phyloP scores from a whole-genome alignment of 2,329 filamentous ascomycete genomes.

The Talaromyces amestolkiae region DNA sequence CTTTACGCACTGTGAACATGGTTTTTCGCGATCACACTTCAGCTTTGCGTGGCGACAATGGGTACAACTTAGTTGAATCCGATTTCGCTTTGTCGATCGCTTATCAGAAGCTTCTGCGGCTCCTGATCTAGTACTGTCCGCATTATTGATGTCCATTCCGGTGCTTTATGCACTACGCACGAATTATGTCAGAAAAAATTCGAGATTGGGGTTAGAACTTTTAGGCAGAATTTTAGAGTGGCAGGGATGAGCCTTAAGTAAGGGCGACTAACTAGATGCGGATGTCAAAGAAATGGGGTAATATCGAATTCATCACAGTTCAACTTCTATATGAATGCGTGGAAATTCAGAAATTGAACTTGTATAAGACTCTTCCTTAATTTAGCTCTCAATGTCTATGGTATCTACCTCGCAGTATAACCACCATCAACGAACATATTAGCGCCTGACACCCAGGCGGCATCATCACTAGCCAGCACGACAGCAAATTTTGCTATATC shows the following conservation, averaged over 20 bases:
- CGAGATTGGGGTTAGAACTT: not conserved
- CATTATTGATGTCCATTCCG: not conserved
- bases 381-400: not conserved
- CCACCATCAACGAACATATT: slow-evolving; percentile 43
- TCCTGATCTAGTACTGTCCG: not conserved
- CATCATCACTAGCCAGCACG: slow-evolving; percentile 49
- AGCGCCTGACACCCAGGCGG: slow-evolving; percentile 45
- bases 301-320: too few relatives aligned
- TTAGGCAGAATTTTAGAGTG: not conserved
- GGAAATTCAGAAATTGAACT: not conserved
- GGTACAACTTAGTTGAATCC: not conserved
- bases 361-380: not conserved
- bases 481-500: slow-evolving; percentile 44
- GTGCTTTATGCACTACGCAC: not conserved
- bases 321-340: too few relatives aligned
- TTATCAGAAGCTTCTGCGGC: not conserved
- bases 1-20: slow-evolving; percentile 8
- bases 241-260: too few relatives aligned
- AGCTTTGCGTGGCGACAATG: slow-evolving; percentile 13
- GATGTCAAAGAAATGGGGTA: too few relatives aligned
- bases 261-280: not conserved
- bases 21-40: slow-evolving; percentile 9
- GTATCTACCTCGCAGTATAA: slow-evolving; percentile 32
- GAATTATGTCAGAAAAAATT: not conserved
- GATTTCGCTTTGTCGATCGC: not conserved